Base-by-base conservation (phyloP, 129 eudicot genomes). In the Tanacetum coccineum region DNA sequence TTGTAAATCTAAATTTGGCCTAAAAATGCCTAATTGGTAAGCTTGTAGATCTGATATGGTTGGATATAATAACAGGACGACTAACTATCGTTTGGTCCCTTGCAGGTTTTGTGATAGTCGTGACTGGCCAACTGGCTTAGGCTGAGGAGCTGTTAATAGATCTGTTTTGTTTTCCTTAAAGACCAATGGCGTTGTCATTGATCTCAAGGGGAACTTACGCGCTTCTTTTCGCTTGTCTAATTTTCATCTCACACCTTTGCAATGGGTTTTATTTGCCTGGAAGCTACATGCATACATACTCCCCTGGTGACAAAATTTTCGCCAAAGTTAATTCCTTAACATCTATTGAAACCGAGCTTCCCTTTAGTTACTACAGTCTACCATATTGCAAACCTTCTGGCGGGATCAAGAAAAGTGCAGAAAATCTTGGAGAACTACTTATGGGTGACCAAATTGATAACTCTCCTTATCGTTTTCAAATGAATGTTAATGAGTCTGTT, bases 381-480 rank as follows among this genome's bases (percentile, higher is more conserved):
- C 92, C 92, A 36, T 86, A 86, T 56, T 86, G 92, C 83, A 71
- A 39, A 59, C 92, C 92, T 68, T 59, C 28, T 52, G 87, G 85
- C 0, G 87, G 80, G 44, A 73, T 82, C 62, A 86, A 86, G 76
- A 86, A 86, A 75, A 82, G 92, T 59, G 92, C 92, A 55, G 92
- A 86, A 77, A 86, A 86, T 86, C 80, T 82, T 26, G 92, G 92
- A 49, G 92, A 85, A 59, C 56, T 85, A 40, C 85, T 85, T n/a
- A 85, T 85, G 87, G 92, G 92, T 54, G 92, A 85, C 69, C 87
- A 82, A 61, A 85, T 85, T 25, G 92, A 85, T 64, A 85, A 82
- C 68, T 85, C 92, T 9, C 92, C 92, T 3, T 85, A 85, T 58
- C 87, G 85, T 56, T 85, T 85, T 39, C 81, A 85, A 42, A 82